Base-by-base conservation (phyloP, 2,329 filamentous ascomycete species). In the Sporothrix humicola region DNA sequence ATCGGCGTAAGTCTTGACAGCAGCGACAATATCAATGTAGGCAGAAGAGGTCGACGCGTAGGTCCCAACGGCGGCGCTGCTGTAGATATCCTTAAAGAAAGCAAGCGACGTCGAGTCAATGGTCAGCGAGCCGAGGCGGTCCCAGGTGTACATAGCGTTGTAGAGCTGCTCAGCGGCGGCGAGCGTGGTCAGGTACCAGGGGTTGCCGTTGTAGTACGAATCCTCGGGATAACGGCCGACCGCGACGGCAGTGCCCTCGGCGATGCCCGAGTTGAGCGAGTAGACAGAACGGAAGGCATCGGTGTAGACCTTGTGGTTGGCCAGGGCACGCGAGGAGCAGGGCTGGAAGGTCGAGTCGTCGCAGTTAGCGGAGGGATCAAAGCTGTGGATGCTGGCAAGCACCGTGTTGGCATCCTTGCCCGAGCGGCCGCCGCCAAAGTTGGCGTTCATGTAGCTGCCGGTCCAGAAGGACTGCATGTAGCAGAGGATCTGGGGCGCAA, bases 101-200 rank as follows among this genome's bases (percentile, higher is more conserved):
- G 87, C 79, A 9, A 94, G 84, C 0, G 92, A 94, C 1, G 85
- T 86, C 0, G 84, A 82, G 5, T 89, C 91, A 65, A 95, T 87
- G 0, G 86, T 87, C 77, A 97, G 86, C 6, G 85, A 90, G 0
- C 89, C 90, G 37, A 85, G 81, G 50, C 84, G 81, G 75, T 91
- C 85, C 92, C 92, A 95, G 69, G 91, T 89, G 76, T 91, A 90
- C 1, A 94, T 78, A 0, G 93, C 91, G 77, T 92, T 90, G 80
- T 94, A 95, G 2, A 97, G 87, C 79, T 93, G 91, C 81, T 96
- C 93, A 2, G 93, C 93, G 0, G 92, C 92, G 1, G 92, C 92
- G 44, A 94, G 85, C 0, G 92, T 95, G 77, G 87, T 87, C 13
- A 95, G 85, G 78, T 63, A 77, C 93, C 93, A 96, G 1, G 93